Percentiles rank a stretch among this genome's conserved stretches.
Evolutionary conservation across 1,284 basidiomycete species (phyloP).

Genomic region (Ustanciosporium gigantosporum): DNA sequence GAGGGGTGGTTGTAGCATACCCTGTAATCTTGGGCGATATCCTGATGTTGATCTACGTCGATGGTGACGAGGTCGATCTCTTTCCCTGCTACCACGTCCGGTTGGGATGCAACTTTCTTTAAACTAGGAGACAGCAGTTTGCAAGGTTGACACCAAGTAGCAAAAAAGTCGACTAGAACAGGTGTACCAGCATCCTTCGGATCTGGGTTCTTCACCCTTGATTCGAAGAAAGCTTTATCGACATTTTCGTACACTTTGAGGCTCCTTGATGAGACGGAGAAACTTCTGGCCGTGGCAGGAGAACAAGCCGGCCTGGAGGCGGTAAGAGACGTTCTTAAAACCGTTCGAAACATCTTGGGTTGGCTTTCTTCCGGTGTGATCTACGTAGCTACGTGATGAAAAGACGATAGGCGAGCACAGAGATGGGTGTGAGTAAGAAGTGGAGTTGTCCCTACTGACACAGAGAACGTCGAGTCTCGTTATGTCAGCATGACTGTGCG

Average conservation of each 20-base stretch:
- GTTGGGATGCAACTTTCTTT: constrained; percentile 27
- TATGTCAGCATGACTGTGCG: no score
- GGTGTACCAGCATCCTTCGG: constrained; percentile 12
- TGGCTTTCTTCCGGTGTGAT: no score
- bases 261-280: not conserved
- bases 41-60: constrained; percentile 42
- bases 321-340: no score
- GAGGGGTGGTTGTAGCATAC: not conserved
- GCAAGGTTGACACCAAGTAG: constrained; percentile 51
- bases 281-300: no score
- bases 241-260: constrained; percentile 23
- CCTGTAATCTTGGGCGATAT: constrained; percentile 28
- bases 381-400: no score
- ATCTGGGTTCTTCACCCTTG: constrained; percentile 11
- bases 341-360: no score
- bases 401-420: no score
- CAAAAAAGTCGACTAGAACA: constrained; percentile 49
- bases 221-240: constrained; percentile 3
- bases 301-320: no score
- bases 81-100: constrained; percentile 22
- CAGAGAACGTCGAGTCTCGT: no score
- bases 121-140: constrained; percentile 48
- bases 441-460: no score
- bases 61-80: constrained; percentile 40
- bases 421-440: no score